phyloP scores from a whole-genome alignment of 805 yeast genomes.

The Wickerhamiella parazyma region DNA sequence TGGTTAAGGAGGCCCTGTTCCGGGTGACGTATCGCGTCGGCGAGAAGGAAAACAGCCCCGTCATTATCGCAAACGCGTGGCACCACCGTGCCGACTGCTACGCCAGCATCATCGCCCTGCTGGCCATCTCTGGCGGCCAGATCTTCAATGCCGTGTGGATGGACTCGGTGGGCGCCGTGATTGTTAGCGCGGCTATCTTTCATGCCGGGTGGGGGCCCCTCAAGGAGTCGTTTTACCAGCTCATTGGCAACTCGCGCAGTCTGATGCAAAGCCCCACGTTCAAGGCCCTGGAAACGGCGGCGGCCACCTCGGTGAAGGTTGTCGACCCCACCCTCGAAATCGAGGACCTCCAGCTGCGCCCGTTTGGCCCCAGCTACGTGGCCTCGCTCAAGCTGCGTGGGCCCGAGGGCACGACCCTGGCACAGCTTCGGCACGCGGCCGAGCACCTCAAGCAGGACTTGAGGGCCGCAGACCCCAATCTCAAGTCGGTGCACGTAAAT shows the following conservation, averaged over 20 bases:
- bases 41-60: conserved; percentile 63
- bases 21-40: conserved; percentile 76
- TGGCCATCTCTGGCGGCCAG: conserved; percentile 77
- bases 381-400: conserved; percentile 14
- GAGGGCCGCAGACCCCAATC: conserved; percentile 13
- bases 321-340: conserved; percentile 14
- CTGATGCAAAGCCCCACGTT: conserved; percentile 13
- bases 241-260: conserved; percentile 43
- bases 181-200: conserved; percentile 70
- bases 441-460: conserved; percentile 8
- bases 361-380: conserved; percentile 20
- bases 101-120: conserved; percentile 80
- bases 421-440: conserved; percentile 10
- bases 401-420: background rate
- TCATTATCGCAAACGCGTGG: conserved; percentile 95
- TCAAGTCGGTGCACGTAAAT: conserved; percentile 18
- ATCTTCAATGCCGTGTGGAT: conserved; percentile 66
- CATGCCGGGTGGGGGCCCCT: conserved; percentile 75
- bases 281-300: conserved; percentile 12
- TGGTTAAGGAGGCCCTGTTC: conserved; percentile 77
- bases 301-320: conserved; percentile 6
- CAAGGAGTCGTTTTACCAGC: conserved; percentile 53
- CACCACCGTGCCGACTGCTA: conserved; percentile 92
- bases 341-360: conserved; percentile 14
- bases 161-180: conserved; percentile 83